A percentile compares a stretch with the other conserved stretches of the same genome.
Conservation (phyloP, 192 early-diverging fungal genomes). For the Martensiomyces pterosporus region DNA sequence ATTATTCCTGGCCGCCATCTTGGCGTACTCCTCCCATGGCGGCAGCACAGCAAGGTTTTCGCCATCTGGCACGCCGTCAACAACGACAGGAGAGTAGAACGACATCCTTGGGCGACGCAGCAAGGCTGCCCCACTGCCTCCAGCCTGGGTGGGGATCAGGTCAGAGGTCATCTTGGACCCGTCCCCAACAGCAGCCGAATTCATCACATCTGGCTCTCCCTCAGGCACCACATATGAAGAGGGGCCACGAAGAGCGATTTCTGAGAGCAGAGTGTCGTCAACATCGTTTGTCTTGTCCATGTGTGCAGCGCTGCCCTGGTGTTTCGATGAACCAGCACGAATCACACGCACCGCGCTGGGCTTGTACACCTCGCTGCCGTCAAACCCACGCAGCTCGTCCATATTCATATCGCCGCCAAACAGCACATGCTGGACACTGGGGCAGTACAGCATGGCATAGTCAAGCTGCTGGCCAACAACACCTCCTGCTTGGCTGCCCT, state of each 20-base stretch:
- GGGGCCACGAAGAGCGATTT: too few species aligned
- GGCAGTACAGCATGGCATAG: slow-evolving; percentile 49
- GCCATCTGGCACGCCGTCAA: background rate
- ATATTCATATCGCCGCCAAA: slow-evolving; percentile 24
- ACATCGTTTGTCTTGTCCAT: background rate
- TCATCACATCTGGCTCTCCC: too few species aligned
- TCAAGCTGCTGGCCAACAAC: slow-evolving; percentile 14
- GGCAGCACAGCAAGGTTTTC: slow-evolving; percentile 14
- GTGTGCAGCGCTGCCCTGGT: background rate
- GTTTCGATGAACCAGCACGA: background rate
- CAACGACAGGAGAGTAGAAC: slow-evolving; percentile 40
- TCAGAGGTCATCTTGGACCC: background rate
- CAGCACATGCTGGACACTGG: slow-evolving; percentile 43
- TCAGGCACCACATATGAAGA: too few species aligned
- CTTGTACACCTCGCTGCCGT: background rate
- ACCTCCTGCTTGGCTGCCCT: background rate
- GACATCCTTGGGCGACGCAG: slow-evolving; percentile 32
- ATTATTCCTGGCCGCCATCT: background rate
- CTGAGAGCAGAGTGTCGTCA: too few species aligned
- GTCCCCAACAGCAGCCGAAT: background rate
- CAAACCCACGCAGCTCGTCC: background rate
- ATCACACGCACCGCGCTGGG: slow-evolving; percentile 20
- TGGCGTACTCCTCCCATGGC: slow-evolving; percentile 45
- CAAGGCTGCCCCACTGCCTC: slow-evolving; percentile 1
- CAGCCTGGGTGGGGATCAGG: slow-evolving; percentile 15